Evolutionary conservation across 176 grass and related monocot species (phyloP), one percentile per base, ranked within the genome.

Genomic region (Stipa capillata): DNA sequence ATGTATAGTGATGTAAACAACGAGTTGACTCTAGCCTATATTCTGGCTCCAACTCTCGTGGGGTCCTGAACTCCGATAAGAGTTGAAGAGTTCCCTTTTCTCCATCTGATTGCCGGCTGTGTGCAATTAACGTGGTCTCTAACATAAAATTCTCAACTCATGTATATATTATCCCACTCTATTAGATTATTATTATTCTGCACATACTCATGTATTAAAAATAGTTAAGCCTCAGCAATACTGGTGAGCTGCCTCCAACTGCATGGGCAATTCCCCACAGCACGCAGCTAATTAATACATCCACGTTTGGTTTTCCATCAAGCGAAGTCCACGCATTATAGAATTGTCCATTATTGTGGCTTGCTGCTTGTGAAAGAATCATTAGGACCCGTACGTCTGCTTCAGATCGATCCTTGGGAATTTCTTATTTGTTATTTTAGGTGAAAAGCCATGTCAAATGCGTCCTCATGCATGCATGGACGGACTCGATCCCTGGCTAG

Each of bases 401-500:
- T 53, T 65, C 58, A 33, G 48, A 65, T 74, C 24, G 31, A 73
- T 24, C 17, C 11, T 52, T 5, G 15, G 6, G 12, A 49, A 23
- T 69, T 42, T 43, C 25, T 7, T 23, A 60, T 18, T 18, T 37
- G 7, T 29, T 74, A n/a, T n/a, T 33, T 32, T 23, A 18, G 8
- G 49, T 27, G 43, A 42, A 67, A 79, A 27, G n/a, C 40, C 64
- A 76, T 60, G 54, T 39, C 34, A 62, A 33, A 33, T 13, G 44
- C 50, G 68, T 53, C 68, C 86, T 75, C 42, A 44, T 80, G 42
- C 87, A 89, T 84, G 80, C 56, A 77, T 34, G 57, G 39, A 77
- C 39, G 66, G 85, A 55, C 74, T 41, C 7, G 51, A 73, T 79
- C 39, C 18, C 9, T n/a, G 4, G 6, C 18, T 62, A 55, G 15